Evolutionary conservation across 257 asterid genomes (phyloP).

Genomic region (Capsicum chinense): DNA sequence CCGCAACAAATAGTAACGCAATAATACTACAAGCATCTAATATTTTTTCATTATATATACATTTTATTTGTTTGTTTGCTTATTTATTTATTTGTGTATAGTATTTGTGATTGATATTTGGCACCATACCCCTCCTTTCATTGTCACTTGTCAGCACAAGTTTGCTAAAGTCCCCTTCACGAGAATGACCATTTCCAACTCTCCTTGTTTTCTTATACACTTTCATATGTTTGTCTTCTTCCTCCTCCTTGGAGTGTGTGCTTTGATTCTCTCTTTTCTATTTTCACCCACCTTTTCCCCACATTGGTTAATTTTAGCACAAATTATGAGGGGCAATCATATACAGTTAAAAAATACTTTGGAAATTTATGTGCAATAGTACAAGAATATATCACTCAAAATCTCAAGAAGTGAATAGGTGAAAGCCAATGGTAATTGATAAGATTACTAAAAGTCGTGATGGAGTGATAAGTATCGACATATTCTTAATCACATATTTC

Average conservation of each 20-base stretch:
- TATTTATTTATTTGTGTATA: background rate
- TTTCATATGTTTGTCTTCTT: constrained; percentile 58
- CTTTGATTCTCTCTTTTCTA: constrained; percentile 39
- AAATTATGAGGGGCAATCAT: constrained; percentile 19
- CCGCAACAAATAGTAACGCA: no score
- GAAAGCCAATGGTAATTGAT: background rate
- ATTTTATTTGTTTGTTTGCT: no score
- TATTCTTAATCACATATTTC: background rate
- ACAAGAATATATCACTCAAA: background rate
- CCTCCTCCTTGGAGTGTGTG: constrained; percentile 59
- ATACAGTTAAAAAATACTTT: constrained; percentile 3
- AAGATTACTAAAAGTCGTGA: background rate
- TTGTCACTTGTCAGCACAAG: constrained; percentile 32
- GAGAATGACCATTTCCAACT: constrained; percentile 63
- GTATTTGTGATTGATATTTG: background rate
- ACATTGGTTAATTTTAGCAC: constrained; percentile 26
- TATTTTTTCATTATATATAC: no score
- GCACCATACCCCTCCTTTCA: constrained; percentile 27
- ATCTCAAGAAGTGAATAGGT: constrained; percentile 4
- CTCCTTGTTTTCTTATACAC: constrained; percentile 60
- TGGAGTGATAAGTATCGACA: background rate
- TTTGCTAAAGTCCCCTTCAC: constrained; percentile 60
- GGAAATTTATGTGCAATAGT: background rate
- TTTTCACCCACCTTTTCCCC: background rate
- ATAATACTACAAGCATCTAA: no score